Evolutionary conservation across 78 protist species (phyloP).

Genomic region (Cavenderia fasciculata): DNA sequence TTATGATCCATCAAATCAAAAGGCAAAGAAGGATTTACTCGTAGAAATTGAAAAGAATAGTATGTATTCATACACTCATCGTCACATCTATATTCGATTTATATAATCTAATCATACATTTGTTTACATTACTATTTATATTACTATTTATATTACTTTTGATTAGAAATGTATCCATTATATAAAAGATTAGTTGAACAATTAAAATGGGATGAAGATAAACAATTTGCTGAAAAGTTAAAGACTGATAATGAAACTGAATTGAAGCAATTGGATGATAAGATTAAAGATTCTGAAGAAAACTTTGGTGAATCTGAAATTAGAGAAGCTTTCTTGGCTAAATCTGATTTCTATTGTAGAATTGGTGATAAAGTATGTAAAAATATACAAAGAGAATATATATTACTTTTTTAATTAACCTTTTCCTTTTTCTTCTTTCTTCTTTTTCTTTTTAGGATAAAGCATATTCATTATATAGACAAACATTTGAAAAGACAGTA

Average conservation of each 20-base stretch:
- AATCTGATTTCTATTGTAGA: constrained; percentile 82
- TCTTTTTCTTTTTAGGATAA: constrained; percentile 41
- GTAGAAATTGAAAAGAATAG: constrained; percentile 55
- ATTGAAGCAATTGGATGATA: constrained; percentile 75
- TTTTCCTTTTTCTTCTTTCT: not conserved
- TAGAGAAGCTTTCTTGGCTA: constrained; percentile 90
- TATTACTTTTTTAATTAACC: not conserved
- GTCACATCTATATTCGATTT: not conserved
- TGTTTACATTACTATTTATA: not conserved
- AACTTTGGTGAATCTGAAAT: constrained; percentile 97
- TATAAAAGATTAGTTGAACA: constrained; percentile 81
- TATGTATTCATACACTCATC: constrained; percentile 3
- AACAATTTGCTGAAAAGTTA: constrained; percentile 14
- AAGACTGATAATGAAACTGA: constrained; percentile 55
- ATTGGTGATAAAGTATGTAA: constrained; percentile 92
- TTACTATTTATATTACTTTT: not conserved
- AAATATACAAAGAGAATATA: not conserved
- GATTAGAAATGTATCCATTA: constrained; percentile 85
- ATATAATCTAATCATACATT: not conserved
- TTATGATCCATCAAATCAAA: not conserved
- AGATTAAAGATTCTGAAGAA: constrained; percentile 91
- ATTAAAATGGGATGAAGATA: constrained; percentile 77
- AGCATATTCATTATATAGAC: constrained; percentile 72
- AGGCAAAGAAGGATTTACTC: constrained; percentile 8
- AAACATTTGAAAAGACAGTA: constrained; percentile 91